phyloP scores from a whole-genome alignment of 2,329 filamentous ascomycete species.

The Penicillium psychrosexuale region DNA sequence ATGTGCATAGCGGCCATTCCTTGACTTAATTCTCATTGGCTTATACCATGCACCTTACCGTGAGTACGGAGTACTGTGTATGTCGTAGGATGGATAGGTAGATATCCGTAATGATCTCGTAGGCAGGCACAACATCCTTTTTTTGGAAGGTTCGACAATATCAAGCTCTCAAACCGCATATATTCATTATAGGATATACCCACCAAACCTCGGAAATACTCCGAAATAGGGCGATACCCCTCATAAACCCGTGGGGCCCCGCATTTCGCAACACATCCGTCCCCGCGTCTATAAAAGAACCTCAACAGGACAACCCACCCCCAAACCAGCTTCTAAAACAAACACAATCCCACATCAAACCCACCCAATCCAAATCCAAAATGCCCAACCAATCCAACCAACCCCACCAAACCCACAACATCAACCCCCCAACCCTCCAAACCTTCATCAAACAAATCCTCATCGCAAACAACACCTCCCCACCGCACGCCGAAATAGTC shows the following conservation, averaged over 20 bases:
- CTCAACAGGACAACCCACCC: neutral
- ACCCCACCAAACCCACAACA: constrained; percentile 18
- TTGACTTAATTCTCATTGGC: no score
- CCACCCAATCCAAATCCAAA: neutral
- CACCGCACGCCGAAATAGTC: constrained; percentile 58
- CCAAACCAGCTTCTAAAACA: neutral
- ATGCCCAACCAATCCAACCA: constrained; percentile 9
- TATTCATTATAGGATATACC: neutral
- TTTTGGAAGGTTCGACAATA: neutral
- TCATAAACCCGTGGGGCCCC: neutral
- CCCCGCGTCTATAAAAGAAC: constrained; percentile 7
- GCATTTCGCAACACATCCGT: constrained; percentile 1
- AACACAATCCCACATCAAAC: neutral
- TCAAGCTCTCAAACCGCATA: neutral
- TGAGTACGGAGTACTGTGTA: no score
- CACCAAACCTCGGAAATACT: neutral
- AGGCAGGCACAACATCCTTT: no score
- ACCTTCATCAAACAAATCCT: constrained; percentile 30
- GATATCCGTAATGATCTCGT: no score
- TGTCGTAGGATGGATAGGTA: no score
- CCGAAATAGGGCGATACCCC: neutral
- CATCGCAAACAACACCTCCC: constrained; percentile 53
- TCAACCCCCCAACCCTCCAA: constrained; percentile 17
- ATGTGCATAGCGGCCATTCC: no score
- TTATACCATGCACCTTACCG: no score